phyloP scores from a whole-genome alignment of 2,329 filamentous ascomycete genomes.

The Exophiala lecanii-corni region DNA sequence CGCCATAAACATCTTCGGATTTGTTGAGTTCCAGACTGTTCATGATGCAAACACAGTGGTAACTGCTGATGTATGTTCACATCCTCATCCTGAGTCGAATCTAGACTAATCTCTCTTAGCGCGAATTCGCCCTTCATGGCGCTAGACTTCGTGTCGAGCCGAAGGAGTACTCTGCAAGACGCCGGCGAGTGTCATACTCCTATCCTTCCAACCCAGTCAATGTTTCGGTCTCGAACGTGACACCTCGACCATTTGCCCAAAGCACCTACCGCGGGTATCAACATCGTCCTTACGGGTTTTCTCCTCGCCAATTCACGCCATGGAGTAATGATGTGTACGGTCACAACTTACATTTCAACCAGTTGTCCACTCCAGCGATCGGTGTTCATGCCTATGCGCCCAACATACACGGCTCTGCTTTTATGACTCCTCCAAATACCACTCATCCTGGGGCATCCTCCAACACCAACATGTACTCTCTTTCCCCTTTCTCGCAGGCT shows the following conservation, averaged over 20 bases:
- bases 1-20: constrained; percentile 23
- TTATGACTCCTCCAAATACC: neutral
- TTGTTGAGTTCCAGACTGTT: constrained; percentile 21
- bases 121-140: constrained; percentile 6
- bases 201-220: constrained; percentile 1
- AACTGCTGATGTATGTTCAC: constrained; percentile 12
- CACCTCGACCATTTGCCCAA: too few species aligned
- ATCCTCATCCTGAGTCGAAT: too few species aligned
- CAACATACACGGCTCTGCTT: neutral
- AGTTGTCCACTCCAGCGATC: neutral
- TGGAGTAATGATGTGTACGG: neutral
- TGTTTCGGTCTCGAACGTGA: too few species aligned
- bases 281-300: too few species aligned
- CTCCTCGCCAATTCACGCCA: neutral
- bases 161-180: constrained; percentile 26
- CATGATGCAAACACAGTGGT: constrained; percentile 22
- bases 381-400: neutral
- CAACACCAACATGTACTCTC: neutral
- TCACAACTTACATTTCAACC: neutral
- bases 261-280: too few species aligned
- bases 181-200: constrained; percentile 4
- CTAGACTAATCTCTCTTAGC: neutral
- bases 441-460: neutral
- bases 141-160: constrained; percentile 23
- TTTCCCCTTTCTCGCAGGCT: neutral